Conservation (phyloP, 192 early-diverging fungal species). For the Podila clonocystis region DNA sequence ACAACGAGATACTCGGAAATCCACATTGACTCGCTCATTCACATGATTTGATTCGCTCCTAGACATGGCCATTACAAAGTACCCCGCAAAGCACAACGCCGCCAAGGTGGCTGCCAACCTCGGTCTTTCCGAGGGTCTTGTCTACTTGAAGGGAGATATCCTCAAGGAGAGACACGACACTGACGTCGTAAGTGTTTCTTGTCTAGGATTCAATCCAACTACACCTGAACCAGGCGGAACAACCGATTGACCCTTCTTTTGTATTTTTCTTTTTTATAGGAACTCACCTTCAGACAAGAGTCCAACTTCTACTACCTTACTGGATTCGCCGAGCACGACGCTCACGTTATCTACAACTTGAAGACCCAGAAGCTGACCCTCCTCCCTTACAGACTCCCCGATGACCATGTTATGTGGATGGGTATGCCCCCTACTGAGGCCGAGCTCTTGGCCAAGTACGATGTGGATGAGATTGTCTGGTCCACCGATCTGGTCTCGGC, state of each 20-base stretch:
- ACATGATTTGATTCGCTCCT: not conserved
- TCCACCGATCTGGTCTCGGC: conserved; percentile 63
- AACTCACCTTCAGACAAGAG: conserved; percentile 87
- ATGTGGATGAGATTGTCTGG: conserved; percentile 76
- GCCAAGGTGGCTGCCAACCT: conserved; percentile 67
- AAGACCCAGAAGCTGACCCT: conserved; percentile 69
- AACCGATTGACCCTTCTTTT: conserved; percentile 28
- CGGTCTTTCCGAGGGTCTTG: conserved; percentile 64
- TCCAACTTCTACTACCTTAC: conserved; percentile 91
- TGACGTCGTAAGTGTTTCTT: conserved; percentile 65
- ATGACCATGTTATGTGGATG: conserved; percentile 85
- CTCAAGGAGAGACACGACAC: conserved; percentile 74
- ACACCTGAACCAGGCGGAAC: conserved; percentile 9
- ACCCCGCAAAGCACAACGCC: conserved; percentile 74
- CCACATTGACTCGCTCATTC: no score
- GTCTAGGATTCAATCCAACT: not conserved
- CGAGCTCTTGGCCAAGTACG: conserved; percentile 67
- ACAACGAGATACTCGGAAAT: no score
- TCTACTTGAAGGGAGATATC: conserved; percentile 71
- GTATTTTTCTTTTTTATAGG: conserved; percentile 51
- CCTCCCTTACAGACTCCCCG: conserved; percentile 73
- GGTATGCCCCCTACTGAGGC: conserved; percentile 70
- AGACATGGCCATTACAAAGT: conserved; percentile 44
- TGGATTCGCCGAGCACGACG: conserved; percentile 82
- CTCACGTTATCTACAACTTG: conserved; percentile 77